These are phyloP conservation scores for Rickenella mellea DNA, from an alignment of 768 basidiomycete genomes.

Conservation along the genomic window DNA sequence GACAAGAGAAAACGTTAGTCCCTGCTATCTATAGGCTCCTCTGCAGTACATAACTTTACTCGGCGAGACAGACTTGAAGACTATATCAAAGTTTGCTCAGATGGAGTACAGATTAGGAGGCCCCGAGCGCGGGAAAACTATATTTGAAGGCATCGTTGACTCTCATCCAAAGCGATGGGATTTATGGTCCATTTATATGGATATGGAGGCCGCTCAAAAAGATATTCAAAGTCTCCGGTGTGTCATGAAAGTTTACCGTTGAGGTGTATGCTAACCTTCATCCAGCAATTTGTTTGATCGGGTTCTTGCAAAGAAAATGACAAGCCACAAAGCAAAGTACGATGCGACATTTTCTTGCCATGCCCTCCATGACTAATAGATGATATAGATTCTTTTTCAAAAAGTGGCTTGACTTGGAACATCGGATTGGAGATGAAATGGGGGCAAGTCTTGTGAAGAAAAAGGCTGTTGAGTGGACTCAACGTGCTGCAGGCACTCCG, in stretches of 20 bases:
- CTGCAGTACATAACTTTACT: conserved; percentile 1
- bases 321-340: conserved; percentile 91
- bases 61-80: conserved; percentile 72
- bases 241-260: conserved; percentile 7
- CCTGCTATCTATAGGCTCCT: not conserved
- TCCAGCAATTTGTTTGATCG: conserved; percentile 82
- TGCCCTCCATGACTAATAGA: conserved; percentile 8
- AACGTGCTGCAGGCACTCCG: conserved; percentile 40
- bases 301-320: conserved; percentile 77
- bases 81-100: conserved; percentile 89
- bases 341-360: conserved; percentile 19
- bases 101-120: conserved; percentile 94
- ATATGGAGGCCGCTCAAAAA: conserved; percentile 80
- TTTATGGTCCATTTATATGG: conserved; percentile 93
- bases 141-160: conserved; percentile 95
- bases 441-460: conserved; percentile 75
- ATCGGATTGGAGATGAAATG: conserved; percentile 76
- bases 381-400: conserved; percentile 81
- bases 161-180: conserved; percentile 94
- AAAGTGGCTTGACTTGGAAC: conserved; percentile 90
- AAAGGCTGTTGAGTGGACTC: conserved; percentile 89
- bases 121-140: conserved; percentile 86
- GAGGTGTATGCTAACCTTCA: not conserved
- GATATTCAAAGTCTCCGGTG: conserved; percentile 77
- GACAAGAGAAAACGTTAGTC: conserved; percentile 88